phyloP scores from a whole-genome alignment of 805 yeast genomes.

The Metschnikowia noctiluminum region DNA sequence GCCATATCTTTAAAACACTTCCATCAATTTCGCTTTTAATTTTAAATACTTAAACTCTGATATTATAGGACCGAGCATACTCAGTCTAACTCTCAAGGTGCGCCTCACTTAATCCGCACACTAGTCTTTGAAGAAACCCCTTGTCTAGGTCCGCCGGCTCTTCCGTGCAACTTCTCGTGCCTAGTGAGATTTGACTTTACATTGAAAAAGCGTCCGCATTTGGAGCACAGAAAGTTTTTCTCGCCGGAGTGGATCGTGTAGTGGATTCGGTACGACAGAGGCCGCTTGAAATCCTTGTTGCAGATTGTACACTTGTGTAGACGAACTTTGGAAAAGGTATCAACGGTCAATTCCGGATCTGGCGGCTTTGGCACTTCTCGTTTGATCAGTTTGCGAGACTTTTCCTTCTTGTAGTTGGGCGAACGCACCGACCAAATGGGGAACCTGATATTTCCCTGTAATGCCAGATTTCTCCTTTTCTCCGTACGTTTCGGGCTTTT shows the following conservation, averaged over 20 bases:
- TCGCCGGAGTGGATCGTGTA: constrained; percentile 61
- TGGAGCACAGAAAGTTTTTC: constrained; percentile 34
- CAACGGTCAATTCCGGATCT: neutral
- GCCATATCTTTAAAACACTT: no score
- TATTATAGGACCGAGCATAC: no score
- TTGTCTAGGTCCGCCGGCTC: neutral
- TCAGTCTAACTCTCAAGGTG: no score
- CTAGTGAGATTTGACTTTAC: constrained; percentile 81
- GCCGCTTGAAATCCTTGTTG: constrained; percentile 74
- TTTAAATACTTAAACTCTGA: no score
- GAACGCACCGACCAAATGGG: no score
- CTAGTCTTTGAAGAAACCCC: neutral
- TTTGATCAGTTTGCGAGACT: no score
- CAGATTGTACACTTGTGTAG: constrained; percentile 47
- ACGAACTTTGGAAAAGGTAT: neutral
- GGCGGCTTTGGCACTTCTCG: neutral
- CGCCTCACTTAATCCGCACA: neutral
- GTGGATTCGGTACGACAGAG: constrained; percentile 79
- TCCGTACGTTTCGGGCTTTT: no score
- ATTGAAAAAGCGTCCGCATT: constrained; percentile 66
- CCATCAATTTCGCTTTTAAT: no score
- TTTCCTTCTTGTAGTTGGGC: no score
- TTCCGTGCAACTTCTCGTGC: constrained; percentile 63
- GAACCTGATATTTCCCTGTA: no score
- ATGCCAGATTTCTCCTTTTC: no score